Evolutionary conservation across 2,329 filamentous ascomycete species (phyloP), one percentile per base, ranked within the genome.

Genomic region (Fusarium sp.): DNA sequence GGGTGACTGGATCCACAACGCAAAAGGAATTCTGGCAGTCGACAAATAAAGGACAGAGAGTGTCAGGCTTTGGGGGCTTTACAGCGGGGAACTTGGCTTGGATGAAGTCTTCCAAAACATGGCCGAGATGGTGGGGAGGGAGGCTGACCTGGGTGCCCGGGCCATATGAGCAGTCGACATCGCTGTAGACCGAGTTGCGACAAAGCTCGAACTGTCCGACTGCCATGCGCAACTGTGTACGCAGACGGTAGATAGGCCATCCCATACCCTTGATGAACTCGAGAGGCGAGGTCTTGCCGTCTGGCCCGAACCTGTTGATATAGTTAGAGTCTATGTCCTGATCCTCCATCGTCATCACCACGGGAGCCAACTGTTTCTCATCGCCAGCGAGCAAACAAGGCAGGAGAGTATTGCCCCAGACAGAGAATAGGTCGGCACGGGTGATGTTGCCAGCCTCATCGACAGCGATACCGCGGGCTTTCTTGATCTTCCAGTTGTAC

Each of bases 371-470:
- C 45, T 73, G 67, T 15, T 66, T 63, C 2, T 51, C 31, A 25
- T 74, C 72, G 13, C 72, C 72, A 29, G 47, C 58, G 2, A 72
- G 49, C 23, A 71, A 58, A 46, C 70, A 72, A 1, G 72, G 72
- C 11, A 65, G 40, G 4, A 73, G 46, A 4, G 52, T 60, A 15
- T 74, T 74, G 17, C 72, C 70, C 70, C 72, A 71, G 54, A 70
- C 31, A 23, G 67, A 70, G 27, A 50, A 63, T 1, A 71, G 51
- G n/a, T 75, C 73, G 21, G 39, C 51, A 4, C 67, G 65, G n/a
- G 63, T 62, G 36, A 72, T 57, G 47, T 69, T 72, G 18, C 47
- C 69, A 6, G 69, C 73, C 33, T 74, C 70, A 23, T 75, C 73
- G 9, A 75, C 27, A 3, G 54, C 65, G 25, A 74, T 4, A 6